Conservation (phyloP, 805 yeast species). For the Ogataea salicorniae region DNA sequence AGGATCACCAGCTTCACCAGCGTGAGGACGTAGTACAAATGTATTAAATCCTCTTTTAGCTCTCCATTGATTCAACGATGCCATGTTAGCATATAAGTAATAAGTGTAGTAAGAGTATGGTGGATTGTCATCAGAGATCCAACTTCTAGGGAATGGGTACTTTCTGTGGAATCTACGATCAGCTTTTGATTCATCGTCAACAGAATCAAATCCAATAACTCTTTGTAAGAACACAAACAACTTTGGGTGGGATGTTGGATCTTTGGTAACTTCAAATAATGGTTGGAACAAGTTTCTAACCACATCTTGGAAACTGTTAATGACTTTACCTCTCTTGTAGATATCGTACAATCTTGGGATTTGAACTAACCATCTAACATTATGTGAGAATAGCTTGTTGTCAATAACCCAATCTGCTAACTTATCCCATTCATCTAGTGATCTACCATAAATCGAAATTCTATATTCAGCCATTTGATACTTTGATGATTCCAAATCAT, state of each 20-base stretch:
- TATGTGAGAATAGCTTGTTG: constrained; percentile 83
- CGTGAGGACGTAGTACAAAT: constrained; percentile 93
- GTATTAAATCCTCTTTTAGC: constrained; percentile 72
- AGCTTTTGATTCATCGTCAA: constrained; percentile 93
- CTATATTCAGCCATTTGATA: constrained; percentile 98
- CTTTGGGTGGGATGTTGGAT: constrained; percentile 89
- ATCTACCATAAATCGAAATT: constrained; percentile 90
- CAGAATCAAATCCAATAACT: constrained; percentile 96
- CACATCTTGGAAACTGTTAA: constrained; percentile 68
- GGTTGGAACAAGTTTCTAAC: constrained; percentile 80
- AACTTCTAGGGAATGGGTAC: constrained; percentile 78
- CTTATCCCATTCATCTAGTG: constrained; percentile 89
- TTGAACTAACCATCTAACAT: constrained; percentile 95
- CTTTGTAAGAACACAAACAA: constrained; percentile 82
- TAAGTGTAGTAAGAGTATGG: constrained; percentile 97
- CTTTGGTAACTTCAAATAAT: constrained; percentile 78
- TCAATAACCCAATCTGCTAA: constrained; percentile 94
- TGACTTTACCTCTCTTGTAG: constrained; percentile 72
- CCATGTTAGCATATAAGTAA: constrained; percentile 80
- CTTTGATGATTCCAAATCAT: constrained; percentile 90
- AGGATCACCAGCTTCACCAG: constrained; percentile 99
- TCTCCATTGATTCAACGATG: constrained; percentile 84
- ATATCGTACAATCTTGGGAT: constrained; percentile 90
- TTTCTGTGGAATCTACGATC: constrained; percentile 80
- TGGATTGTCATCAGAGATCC: constrained; percentile 80